These are phyloP conservation scores for Gautieria morchelliformis DNA, from an alignment of 768 basidiomycete species.

Conservation along the genomic window DNA sequence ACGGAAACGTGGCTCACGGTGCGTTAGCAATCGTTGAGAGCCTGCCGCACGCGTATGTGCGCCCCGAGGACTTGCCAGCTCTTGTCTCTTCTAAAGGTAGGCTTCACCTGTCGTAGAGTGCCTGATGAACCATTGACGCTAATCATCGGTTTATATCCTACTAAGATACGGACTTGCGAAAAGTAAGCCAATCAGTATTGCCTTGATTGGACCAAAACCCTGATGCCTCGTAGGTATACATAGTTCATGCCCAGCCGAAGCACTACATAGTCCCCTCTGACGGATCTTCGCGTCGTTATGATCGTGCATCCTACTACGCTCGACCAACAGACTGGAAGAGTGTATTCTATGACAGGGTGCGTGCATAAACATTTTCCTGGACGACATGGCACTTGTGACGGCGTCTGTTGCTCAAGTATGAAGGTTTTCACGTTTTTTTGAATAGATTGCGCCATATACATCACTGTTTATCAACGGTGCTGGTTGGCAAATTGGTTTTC, in stretches of 20 bases:
- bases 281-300: slow-evolving; percentile 37
- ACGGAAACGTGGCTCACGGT: slow-evolving; percentile 76
- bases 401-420: not conserved
- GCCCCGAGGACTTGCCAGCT: slow-evolving; percentile 43
- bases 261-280: slow-evolving; percentile 62
- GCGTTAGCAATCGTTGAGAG: slow-evolving; percentile 62
- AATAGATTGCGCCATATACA: slow-evolving; percentile 76
- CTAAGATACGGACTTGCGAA: slow-evolving; percentile 46
- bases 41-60: slow-evolving; percentile 54
- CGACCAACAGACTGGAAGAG: slow-evolving; percentile 58
- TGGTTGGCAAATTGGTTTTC: slow-evolving; percentile 74
- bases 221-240: slow-evolving; percentile 45
- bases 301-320: slow-evolving; percentile 64
- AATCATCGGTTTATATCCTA: not conserved
- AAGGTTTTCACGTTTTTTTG: not conserved
- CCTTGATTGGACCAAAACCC: not conserved
- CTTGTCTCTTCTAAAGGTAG: slow-evolving; percentile 47
- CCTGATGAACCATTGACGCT: too few species aligned
- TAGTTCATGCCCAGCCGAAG: slow-evolving; percentile 58
- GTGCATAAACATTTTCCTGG: slow-evolving; percentile 3
- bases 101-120: slow-evolving; percentile 7
- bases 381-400: not conserved
- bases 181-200: slow-evolving; percentile 27
- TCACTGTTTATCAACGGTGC: slow-evolving; percentile 81
- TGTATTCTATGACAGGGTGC: slow-evolving; percentile 57